Conservation (phyloP, 441 rosid genomes). For the Corymbia citriodora region DNA sequence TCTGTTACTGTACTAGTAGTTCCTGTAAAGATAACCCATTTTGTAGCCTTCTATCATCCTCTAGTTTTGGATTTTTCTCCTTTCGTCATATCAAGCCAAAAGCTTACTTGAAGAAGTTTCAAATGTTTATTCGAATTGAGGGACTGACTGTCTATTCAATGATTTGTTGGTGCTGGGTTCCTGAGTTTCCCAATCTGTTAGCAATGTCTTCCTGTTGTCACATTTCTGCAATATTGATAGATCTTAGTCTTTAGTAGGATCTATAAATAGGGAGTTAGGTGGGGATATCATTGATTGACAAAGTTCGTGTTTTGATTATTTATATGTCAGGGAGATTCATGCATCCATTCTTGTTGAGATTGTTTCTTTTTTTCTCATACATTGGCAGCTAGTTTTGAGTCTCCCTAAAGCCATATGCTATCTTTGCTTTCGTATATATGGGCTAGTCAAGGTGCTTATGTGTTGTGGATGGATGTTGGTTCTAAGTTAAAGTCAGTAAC, state of each 20-base stretch:
- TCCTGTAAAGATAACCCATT: background rate
- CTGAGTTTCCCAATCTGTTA: background rate
- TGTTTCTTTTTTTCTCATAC: background rate
- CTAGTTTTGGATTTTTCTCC: background rate
- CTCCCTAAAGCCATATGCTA: background rate
- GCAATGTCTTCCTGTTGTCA: background rate
- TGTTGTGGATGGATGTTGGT: background rate
- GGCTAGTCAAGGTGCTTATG: background rate
- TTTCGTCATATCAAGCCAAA: background rate
- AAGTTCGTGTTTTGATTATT: background rate
- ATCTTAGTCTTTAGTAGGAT: background rate
- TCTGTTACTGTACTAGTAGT: background rate
- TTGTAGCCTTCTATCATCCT: background rate
- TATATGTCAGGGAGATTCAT: background rate
- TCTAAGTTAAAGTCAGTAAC: background rate
- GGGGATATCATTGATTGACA: background rate
- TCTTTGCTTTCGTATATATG: background rate
- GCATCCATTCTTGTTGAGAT: background rate
- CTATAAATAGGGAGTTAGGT: background rate
- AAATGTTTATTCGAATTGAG: background rate
- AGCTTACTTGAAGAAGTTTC: background rate
- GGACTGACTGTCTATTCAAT: background rate
- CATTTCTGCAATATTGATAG: background rate
- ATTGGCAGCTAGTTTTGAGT: background rate
- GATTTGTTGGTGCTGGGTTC: background rate